These are phyloP conservation scores for Penicillium riverlandense DNA, from an alignment of 495 filamentous ascomycete genomes.

Conservation along the genomic window DNA sequence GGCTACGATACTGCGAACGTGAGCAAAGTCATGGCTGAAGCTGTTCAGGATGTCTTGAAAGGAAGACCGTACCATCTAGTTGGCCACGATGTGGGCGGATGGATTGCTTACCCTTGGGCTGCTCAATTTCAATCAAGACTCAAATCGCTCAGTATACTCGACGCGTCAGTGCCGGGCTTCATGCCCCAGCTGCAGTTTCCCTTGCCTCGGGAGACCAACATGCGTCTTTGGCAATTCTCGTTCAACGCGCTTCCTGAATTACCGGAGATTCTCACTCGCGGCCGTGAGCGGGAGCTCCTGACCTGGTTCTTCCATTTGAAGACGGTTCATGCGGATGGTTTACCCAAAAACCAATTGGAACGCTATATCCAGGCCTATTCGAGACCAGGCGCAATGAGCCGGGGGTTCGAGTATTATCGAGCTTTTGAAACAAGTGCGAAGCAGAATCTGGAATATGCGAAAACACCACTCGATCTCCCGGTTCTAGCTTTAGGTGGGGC, in stretches of 20 bases:
- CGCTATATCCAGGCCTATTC: conserved; percentile 17
- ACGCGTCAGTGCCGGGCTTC: conserved; percentile 18
- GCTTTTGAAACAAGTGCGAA: conserved; percentile 16
- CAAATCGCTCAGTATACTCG: conserved; percentile 20
- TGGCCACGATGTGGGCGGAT: conserved; percentile 20
- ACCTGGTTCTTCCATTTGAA: conserved; percentile 21
- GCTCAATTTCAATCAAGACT: conserved; percentile 15
- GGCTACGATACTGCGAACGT: conserved; percentile 17
- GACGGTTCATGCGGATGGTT: conserved; percentile 8
- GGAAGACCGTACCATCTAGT: conserved; percentile 16
- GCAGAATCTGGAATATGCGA: conserved; percentile 17
- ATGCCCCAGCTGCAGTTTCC: conserved; percentile 10
- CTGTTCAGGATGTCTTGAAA: conserved; percentile 9
- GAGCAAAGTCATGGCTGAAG: conserved; percentile 16
- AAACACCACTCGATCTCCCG: conserved; percentile 14
- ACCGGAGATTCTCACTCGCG: conserved; percentile 14
- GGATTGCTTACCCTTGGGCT: conserved; percentile 22
- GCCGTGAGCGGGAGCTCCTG: conserved; percentile 16
- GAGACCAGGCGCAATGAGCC: conserved; percentile 20
- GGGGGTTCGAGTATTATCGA: conserved; percentile 24
- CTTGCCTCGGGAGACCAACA: conserved; percentile 10
- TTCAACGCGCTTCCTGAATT: conserved; percentile 20
- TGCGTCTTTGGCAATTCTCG: conserved; percentile 23
- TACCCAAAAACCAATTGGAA: conserved; percentile 11
- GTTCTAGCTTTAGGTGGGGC: conserved; percentile 18